Base-by-base conservation (phyloP, 1,284 basidiomycete species). In the Naganishia sp. region DNA sequence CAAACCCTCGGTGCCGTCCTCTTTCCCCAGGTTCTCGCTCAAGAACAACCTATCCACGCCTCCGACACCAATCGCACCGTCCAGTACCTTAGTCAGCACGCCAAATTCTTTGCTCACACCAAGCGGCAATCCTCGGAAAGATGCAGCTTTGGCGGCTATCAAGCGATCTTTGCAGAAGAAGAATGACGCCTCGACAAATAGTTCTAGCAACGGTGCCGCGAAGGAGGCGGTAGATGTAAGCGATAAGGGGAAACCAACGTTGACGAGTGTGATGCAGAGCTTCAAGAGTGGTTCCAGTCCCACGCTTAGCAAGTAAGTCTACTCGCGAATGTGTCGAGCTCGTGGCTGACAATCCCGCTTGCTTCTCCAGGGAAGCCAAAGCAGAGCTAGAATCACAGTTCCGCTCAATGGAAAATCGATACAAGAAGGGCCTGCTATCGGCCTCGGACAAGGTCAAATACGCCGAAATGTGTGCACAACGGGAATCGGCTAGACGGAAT, bases 371-470 rank as follows among this genome's bases (percentile, higher is more conserved):
- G 68, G 76, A 77, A 39, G 72, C 76, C 10, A 69, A 73, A 43
- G 75, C 72, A 23, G 79, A 80, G 66, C 35, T 74, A 23, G 69
- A 74, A 45, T 79, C 77, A 1, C 69, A 71, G 1, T 71, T 78
- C 35, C 71, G 76, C 70, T 75, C 78, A 0, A 71, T 80, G 57
- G 77, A 77, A 69, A 74, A 72, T 15, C 67, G 79, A 11, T 75
- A 78, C 57, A 76, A 78, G 49, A 79, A 79, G 68, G 79, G 79
- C 21, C 64, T 80, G n/a, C 68, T 80, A 57, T 73, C 69, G 31
- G 75, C 76, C 61, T 69, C 75, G n/a, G 79, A 80, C 71, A 73
- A 79, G 76, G 78, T 80, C 72, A 78, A 73, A 63, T 80, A 79
- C 65, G 79, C 79, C 46, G 77, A 79, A 68, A 68, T 80, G 55